A percentile compares a stretch with the other conserved stretches of the same genome.
phyloP scores from a whole-genome alignment of 768 basidiomycete species.

The Boletus pseudopeckii region DNA sequence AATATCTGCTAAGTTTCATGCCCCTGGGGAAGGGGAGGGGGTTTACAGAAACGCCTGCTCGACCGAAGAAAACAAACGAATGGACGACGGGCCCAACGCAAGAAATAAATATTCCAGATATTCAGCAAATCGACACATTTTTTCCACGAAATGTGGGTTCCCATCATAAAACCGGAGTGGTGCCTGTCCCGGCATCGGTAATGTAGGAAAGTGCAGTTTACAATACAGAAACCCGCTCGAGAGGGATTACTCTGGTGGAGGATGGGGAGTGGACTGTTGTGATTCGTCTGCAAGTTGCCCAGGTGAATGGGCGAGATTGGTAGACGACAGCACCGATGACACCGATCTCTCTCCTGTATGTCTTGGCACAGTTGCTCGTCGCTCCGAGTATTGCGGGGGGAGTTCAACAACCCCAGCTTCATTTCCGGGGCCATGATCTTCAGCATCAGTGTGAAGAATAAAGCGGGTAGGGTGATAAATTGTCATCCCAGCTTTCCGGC shows the following conservation, averaged over 20 bases:
- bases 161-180: neutral
- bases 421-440: conserved; percentile 47
- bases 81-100: neutral
- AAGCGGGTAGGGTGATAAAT: conserved; percentile 47
- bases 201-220: neutral
- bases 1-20: neutral
- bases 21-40: no score
- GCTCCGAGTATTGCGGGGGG: conserved; percentile 69
- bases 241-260: conserved; percentile 10
- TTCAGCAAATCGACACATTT: neutral
- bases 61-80: conserved; percentile 8
- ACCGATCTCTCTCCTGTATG: conserved; percentile 10
- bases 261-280: conserved; percentile 1
- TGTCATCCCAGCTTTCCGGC: conserved; percentile 49
- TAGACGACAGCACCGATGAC: conserved; percentile 8
- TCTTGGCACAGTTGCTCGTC: conserved; percentile 29
- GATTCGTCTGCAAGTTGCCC: conserved; percentile 6
- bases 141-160: neutral
- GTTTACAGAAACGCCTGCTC: neutral
- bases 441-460: conserved; percentile 66
- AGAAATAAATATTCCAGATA: conserved; percentile 6
- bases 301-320: conserved; percentile 11
- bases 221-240: neutral
- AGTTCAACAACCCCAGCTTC: conserved; percentile 62
- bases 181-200: neutral